phyloP scores from a whole-genome alignment of 495 filamentous ascomycete species.

The Aspergillus haitiensis region DNA sequence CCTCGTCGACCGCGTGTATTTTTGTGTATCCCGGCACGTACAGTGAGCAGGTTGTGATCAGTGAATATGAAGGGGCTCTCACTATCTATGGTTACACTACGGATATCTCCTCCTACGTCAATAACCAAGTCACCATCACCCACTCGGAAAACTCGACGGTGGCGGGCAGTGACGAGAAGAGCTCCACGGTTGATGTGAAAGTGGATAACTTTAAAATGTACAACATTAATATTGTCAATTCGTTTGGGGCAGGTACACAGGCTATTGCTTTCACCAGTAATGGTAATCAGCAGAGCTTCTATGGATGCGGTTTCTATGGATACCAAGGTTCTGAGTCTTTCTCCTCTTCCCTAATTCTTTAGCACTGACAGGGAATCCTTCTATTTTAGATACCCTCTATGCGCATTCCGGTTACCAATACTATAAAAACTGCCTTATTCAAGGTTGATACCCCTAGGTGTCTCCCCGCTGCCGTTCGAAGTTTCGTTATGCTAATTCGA shows the following conservation, averaged over 20 bases:
- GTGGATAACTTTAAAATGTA: slow-evolving; percentile 54
- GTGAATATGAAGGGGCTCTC: background rate
- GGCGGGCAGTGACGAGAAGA: slow-evolving; percentile 43
- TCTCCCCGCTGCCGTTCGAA: too few relatives aligned
- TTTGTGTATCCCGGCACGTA: background rate
- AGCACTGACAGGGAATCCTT: too few relatives aligned
- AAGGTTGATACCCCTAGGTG: slow-evolving; percentile 36
- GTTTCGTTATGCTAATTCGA: too few relatives aligned
- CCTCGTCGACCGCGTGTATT: background rate
- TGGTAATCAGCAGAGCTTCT: too few relatives aligned
- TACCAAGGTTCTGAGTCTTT: too few relatives aligned
- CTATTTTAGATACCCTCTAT: slow-evolving; percentile 59
- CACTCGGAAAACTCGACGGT: slow-evolving; percentile 47
- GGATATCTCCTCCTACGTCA: slow-evolving; percentile 41
- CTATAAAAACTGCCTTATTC: slow-evolving; percentile 56
- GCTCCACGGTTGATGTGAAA: slow-evolving; percentile 57
- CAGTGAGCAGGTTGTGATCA: background rate
- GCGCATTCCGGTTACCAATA: slow-evolving; percentile 59
- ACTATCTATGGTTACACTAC: background rate
- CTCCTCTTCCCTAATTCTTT: too few relatives aligned
- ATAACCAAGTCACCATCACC: slow-evolving; percentile 62
- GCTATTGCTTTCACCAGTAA: slow-evolving; percentile 41
- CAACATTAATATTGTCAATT: slow-evolving; percentile 62
- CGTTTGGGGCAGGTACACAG: slow-evolving; percentile 31
- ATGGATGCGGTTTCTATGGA: too few relatives aligned